These are phyloP conservation scores for Cydonia oblonga DNA, from an alignment of 331 rosid genomes.

Conservation along the genomic window DNA sequence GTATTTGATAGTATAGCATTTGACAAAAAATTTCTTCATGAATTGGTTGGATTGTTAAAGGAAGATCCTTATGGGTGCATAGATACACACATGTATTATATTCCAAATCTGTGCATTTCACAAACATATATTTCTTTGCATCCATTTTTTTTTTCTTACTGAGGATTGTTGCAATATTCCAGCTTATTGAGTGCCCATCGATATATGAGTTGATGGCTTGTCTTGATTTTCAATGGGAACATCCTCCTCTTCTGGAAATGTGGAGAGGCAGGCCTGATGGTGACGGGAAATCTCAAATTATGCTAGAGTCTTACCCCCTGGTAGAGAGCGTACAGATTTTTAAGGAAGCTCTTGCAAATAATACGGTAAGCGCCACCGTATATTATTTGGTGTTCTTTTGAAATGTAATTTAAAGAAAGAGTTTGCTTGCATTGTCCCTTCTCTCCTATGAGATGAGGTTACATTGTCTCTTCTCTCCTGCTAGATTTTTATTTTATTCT, in stretches of 20 bases:
- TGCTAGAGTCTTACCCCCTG: constrained; percentile 77
- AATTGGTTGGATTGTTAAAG: too few species aligned
- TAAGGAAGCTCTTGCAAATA: constrained; percentile 56
- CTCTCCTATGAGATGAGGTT: neutral
- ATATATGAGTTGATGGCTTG: constrained; percentile 69
- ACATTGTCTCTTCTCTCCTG: neutral
- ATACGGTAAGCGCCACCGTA: constrained; percentile 40
- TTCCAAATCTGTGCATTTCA: neutral
- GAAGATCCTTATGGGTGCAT: too few species aligned
- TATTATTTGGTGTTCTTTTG: neutral
- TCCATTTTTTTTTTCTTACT: constrained; percentile 4
- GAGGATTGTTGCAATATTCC: constrained; percentile 26
- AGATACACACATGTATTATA: too few species aligned
- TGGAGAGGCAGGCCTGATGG: constrained; percentile 54
- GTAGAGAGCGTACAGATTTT: constrained; percentile 42
- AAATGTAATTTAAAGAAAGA: too few species aligned
- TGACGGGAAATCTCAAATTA: constrained; percentile 39
- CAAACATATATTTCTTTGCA: neutral
- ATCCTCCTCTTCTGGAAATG: constrained; percentile 56
- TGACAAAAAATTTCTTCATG: too few species aligned
- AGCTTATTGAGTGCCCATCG: constrained; percentile 92
- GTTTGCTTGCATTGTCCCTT: neutral
- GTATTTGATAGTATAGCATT: neutral
- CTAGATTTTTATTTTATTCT: too few species aligned
- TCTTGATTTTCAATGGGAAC: constrained; percentile 63